Evolutionary conservation across 352 stramenopile species (phyloP), one percentile per base, ranked within the genome.

Genomic region (Phytophthora pluvialis): DNA sequence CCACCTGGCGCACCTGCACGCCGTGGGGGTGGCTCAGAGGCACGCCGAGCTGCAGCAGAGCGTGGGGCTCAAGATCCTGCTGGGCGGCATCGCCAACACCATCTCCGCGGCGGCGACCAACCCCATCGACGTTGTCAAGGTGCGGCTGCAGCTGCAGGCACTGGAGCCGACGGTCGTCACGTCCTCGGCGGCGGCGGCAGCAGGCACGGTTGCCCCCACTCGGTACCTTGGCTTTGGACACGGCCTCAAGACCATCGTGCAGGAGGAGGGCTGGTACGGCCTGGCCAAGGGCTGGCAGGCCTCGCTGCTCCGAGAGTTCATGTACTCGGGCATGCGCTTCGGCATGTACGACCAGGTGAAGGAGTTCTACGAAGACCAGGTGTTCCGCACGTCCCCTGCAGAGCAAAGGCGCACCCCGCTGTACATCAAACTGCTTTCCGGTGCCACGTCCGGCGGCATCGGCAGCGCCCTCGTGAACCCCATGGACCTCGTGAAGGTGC

Each of bases 311-410:
- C 75, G 87, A 33, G 83, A 93, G 46, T 83, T 77, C n/a, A 81
- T 81, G 36, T 95, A 95, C 75, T 88, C 79, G 45, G 83, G 77
- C 39, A 74, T 95, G 48, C 80, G 87, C 60, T 90, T 95, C 50
- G 87, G 87, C 4, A 66, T 91, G 28, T 95, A 94, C 62, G 85
- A 93, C 51, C 67, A 83, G 25, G 71, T 91, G 44, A 95, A 95
- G 68, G 76, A 89, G 43, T 72, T 83, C 35, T 82, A 91, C 49
- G 83, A 88, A 38, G 77, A 81, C 42, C 57, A 80, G 16, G 40
- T 86, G 36, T 81, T 85, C 42, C 70, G 73, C 39, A 78, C 73
- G 48, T 71, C 76, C 10, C 56, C 68, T 0, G 67, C 74, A 13
- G 64, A 78, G 51, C 52, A 60, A 16, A 60, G 35, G 13, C 65